Conservation (phyloP, 495 filamentous ascomycete species). For the Aspergillus affinis region DNA sequence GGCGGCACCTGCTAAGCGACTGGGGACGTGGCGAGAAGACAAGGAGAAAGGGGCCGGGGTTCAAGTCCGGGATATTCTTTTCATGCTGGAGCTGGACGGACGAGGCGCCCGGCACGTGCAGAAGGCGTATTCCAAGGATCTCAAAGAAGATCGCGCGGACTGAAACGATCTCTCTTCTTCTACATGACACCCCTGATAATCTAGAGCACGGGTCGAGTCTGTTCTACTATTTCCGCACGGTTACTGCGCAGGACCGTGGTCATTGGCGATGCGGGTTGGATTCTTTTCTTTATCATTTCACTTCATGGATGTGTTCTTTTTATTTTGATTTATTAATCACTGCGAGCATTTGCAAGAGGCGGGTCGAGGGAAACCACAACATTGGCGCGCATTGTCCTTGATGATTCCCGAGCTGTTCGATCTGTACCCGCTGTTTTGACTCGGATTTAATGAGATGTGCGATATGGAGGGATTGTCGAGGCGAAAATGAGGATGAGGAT, state of each 20-base stretch:
- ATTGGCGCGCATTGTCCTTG: neutral
- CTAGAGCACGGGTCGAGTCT: constrained; percentile 1
- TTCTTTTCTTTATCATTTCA: constrained; percentile 11
- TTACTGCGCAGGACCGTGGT: constrained; percentile 32
- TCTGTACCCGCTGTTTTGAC: too few species aligned
- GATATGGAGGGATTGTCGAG: too few species aligned
- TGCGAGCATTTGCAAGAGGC: neutral
- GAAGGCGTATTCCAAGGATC: constrained; percentile 44
- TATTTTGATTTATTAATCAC: neutral
- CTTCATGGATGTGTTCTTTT: constrained; percentile 10
- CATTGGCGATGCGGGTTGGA: constrained; percentile 23
- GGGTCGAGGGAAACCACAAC: neutral
- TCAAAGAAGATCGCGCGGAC: constrained; percentile 41
- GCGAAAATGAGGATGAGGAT: too few species aligned
- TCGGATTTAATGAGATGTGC: too few species aligned
- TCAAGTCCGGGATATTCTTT: constrained; percentile 51
- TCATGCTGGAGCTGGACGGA: constrained; percentile 51
- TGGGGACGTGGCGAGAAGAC: constrained; percentile 52
- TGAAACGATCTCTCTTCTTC: constrained; percentile 19
- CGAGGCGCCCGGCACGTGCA: constrained; percentile 45
- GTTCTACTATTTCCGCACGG: constrained; percentile 16
- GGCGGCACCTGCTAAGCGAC: constrained; percentile 29
- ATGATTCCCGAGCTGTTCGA: neutral
- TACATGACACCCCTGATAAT: neutral
- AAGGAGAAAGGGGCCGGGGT: constrained; percentile 45